Conservation (phyloP, 805 yeast species). For the Starmerella khaoyaiensis region DNA sequence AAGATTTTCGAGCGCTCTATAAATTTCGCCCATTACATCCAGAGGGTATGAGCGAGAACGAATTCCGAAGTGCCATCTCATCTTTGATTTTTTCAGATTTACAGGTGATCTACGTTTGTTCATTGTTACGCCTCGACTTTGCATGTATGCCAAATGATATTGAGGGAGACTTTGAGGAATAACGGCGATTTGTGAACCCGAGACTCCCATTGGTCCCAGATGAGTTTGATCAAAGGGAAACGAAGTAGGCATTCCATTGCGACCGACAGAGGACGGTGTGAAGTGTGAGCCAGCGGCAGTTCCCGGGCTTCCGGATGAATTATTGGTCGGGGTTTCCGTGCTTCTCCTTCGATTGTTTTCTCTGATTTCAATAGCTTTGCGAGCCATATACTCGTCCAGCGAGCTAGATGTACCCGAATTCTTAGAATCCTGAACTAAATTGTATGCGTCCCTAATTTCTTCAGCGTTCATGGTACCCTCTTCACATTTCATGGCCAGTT, state of each 20-base stretch:
- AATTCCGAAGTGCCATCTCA: conserved; percentile 98
- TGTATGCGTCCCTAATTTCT: conserved; percentile 78
- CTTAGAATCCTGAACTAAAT: conserved; percentile 64
- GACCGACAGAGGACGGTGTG: conserved; percentile 19
- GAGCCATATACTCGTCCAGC: conserved; percentile 20
- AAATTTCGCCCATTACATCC: conserved; percentile 97
- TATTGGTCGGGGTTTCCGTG: neutral
- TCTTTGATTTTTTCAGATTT: conserved; percentile 71
- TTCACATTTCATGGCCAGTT: conserved; percentile 38
- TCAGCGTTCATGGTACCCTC: conserved; percentile 29
- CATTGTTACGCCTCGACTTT: conserved; percentile 40
- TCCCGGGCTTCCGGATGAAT: neutral
- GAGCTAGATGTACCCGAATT: conserved; percentile 28
- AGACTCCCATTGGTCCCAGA: conserved; percentile 24
- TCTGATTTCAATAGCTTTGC: conserved; percentile 12
- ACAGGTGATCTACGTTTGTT: conserved; percentile 32
- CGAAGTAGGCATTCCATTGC: conserved; percentile 28
- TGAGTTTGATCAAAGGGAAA: conserved; percentile 31
- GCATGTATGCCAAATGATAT: conserved; percentile 87
- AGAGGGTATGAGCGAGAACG: conserved; percentile 90
- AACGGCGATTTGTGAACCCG: conserved; percentile 68
- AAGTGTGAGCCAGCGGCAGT: conserved; percentile 1
- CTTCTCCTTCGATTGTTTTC: conserved; percentile 5
- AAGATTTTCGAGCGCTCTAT: conserved; percentile 78
- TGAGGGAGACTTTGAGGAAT: conserved; percentile 90